phyloP scores from a whole-genome alignment of 176 grass and related monocot species.

The Eragrostis curvula region DNA sequence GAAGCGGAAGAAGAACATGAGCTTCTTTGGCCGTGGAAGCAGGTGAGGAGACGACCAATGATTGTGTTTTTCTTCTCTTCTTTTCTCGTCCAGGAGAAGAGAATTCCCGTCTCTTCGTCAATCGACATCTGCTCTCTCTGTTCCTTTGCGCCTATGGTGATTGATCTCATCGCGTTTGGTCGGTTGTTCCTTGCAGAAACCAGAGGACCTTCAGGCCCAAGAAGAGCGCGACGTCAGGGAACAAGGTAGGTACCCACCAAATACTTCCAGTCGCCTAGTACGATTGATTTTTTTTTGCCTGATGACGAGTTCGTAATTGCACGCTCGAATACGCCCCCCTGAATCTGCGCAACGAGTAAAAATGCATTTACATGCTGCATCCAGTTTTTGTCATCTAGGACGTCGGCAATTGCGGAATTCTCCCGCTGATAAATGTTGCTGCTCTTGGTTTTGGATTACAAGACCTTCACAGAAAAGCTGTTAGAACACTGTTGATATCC shows the following conservation, averaged over 20 bases:
- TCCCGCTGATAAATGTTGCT: too few species aligned
- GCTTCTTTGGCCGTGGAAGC: slow-evolving; percentile 66
- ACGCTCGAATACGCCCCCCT: not conserved
- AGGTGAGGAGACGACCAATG: slow-evolving; percentile 43
- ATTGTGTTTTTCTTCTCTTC: not conserved
- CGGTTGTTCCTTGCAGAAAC: slow-evolving; percentile 51
- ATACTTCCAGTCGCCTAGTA: too few species aligned
- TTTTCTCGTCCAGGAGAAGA: not conserved
- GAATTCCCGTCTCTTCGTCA: too few species aligned
- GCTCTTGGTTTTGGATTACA: not conserved
- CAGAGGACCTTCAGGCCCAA: slow-evolving; percentile 91
- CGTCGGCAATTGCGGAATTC: not conserved
- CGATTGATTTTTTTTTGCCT: not conserved
- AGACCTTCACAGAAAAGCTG: not conserved
- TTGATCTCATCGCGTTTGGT: not conserved
- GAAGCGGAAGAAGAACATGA: slow-evolving; percentile 44
- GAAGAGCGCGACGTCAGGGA: slow-evolving; percentile 75
- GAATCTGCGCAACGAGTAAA: not conserved
- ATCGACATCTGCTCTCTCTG: not conserved
- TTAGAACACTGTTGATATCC: not conserved
- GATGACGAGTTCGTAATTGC: not conserved
- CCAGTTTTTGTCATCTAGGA: not conserved
- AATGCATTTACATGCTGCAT: not conserved
- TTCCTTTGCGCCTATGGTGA: too few species aligned
- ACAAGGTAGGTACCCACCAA: slow-evolving; percentile 51